Base-by-base conservation (phyloP, 805 yeast genomes). In the Ogataea siamensis region DNA sequence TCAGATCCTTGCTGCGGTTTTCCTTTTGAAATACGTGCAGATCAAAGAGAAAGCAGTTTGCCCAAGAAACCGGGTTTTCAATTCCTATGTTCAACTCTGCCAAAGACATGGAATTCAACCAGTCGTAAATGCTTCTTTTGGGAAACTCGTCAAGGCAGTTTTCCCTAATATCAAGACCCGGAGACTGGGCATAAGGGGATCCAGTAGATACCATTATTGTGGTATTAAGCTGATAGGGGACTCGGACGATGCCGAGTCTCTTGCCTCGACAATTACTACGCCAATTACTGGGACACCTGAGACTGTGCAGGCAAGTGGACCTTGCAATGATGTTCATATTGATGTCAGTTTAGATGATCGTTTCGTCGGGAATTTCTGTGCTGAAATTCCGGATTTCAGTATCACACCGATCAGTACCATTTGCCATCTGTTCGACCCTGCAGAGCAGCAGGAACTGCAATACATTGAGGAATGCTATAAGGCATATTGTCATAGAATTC, bases 171-270 rank as follows among this genome's bases (percentile, higher is more conserved):
- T 86, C 44, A 77, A 79, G 20, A 83, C 93, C 0, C 72, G 94
- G 46, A 70, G 96, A 37, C 66, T 87, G 37, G 96, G 96, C 2
- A 76, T 80, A 58, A 69, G 95, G 34, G 89, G 89, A 2, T 83
- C 81, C 53, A 79, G 91, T 14, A 83, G 83, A 55, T 88, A 88
- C 60, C 94, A 87, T 57, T 87, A 86, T 54, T 83, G 91, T 60
- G 95, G 95, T 3, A 69, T 88, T 36, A 72, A 70, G 47, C 50
- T 72, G 17, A 53, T 61, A 29, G 66, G 66, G 32, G 68, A 70
- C 42, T 56, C 55, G 20, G 57, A 51, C 47, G 46, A 58, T 42
- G 45, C 47, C 18, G 60, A 49, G 13, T 41, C 43, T 2, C 17
- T 40, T 19, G 50, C 40, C 27, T 28, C 46, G 4, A 37, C 34